Base-by-base conservation (phyloP, 2,329 filamentous ascomycete genomes). In the Leptographium flavum region DNA sequence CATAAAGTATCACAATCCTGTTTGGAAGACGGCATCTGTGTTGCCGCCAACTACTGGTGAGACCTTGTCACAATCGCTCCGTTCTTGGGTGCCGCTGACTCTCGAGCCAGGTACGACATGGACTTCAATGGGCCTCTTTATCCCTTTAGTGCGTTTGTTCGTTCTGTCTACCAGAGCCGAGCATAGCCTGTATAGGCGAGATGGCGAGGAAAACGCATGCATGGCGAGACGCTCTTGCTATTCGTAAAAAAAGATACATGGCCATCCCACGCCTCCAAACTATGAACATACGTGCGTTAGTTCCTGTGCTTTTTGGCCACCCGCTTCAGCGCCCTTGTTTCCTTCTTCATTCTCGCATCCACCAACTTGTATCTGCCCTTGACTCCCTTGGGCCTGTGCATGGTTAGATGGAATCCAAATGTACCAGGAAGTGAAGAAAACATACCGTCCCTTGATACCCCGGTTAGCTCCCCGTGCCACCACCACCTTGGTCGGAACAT, bases 361-460 rank as follows among this genome's bases (percentile, higher is more conserved):
- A 98, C 90, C 72, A 98, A 94, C 71, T 94, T 94, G 63, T 98
- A 98, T 54, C 86, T 81, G 32, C 90, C 90, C 75, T 94, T 95
- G 22, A 94, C 87, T 48, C 90, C 92, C 62, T 79, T 83, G 3
- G 92, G 92, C 55, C 90, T 73, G 37, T 28, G n/a, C 7, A 33
- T 15, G 10, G 43, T 46, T 43, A 45, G 43, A n/a, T 3, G 33
- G 15, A 10, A 17, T 7, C 2, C 21, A 10, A 7, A 42, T 23
- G n/a, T 9, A 27, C 4, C 19, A 28, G 17, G 10, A 13, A 32
- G 27, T 10, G 13, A 21, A 22, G 19, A 39, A 40, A 39, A 49
- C 45, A 17, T 43, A 47, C 33, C 53, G 47, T 19, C 88, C 90
- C 60, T 83, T 77, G 58, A 94, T 79, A 57, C 87, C 90, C 54